Evolutionary conservation across 306 rosid species (phyloP).

Genomic region (Neltuma alba): DNA sequence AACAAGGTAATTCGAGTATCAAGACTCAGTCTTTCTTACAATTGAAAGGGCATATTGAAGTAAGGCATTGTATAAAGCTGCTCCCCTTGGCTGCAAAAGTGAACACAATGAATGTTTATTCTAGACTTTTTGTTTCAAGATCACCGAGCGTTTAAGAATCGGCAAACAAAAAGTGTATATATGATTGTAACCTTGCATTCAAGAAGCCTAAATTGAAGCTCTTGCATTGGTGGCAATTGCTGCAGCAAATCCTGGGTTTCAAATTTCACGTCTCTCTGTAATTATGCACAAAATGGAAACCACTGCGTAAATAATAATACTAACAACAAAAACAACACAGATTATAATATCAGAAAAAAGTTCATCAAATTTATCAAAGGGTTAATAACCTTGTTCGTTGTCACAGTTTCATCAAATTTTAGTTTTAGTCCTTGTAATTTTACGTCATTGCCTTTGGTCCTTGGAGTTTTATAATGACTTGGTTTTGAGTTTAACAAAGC

Average conservation of each 20-base stretch:
- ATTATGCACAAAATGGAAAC: not conserved
- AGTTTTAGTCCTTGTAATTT: too few species aligned
- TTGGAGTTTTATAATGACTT: too few species aligned
- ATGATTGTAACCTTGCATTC: constrained; percentile 70
- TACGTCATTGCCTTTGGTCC: too few species aligned
- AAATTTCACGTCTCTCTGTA: constrained; percentile 69
- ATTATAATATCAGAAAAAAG: not conserved
- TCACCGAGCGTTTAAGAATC: not conserved
- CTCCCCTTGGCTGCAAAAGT: constrained; percentile 70
- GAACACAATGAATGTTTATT: not conserved
- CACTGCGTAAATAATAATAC: not conserved
- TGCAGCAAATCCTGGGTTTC: constrained; percentile 68
- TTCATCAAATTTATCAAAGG: too few species aligned
- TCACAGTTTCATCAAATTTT: too few species aligned
- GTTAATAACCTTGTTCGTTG: too few species aligned
- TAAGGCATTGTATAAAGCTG: constrained; percentile 64
- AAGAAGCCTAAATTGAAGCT: constrained; percentile 75
- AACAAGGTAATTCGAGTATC: not conserved
- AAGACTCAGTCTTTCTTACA: constrained; percentile 45
- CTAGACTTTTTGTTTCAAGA: not conserved
- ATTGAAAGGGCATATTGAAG: constrained; percentile 73
- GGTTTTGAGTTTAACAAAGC: too few species aligned
- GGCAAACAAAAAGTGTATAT: not conserved
- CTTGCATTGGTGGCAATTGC: constrained; percentile 82
- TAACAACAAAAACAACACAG: not conserved